Percentiles rank a stretch among this genome's conserved stretches.
phyloP scores from a whole-genome alignment of 306 rosid genomes.

The Canavalia ensiformis region DNA sequence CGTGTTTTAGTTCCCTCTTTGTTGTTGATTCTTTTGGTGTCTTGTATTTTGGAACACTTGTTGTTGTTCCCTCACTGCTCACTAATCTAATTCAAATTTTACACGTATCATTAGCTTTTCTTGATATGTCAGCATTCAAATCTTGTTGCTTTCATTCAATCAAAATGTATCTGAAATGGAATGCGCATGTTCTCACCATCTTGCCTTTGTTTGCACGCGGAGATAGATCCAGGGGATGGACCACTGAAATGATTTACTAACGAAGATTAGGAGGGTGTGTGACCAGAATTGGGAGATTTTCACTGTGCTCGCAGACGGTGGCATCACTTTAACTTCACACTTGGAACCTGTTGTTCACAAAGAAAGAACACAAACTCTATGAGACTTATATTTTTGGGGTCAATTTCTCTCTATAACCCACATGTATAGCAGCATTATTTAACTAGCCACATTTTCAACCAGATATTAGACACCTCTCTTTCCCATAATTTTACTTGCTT shows the following conservation, averaged over 20 bases:
- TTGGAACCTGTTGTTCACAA: too few species aligned
- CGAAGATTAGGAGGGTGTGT: background rate
- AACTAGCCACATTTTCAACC: too few species aligned
- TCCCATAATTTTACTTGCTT: too few species aligned
- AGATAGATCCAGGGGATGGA: background rate
- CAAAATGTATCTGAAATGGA: background rate
- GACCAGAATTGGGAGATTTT: background rate
- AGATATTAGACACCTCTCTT: too few species aligned
- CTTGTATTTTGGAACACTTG: conserved; percentile 39
- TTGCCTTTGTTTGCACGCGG: background rate
- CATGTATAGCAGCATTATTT: too few species aligned
- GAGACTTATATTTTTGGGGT: too few species aligned
- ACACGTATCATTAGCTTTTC: conserved; percentile 7
- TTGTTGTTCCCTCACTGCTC: conserved; percentile 16
- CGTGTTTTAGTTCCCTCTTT: conserved; percentile 69
- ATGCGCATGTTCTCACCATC: conserved; percentile 3
- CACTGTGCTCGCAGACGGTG: too few species aligned
- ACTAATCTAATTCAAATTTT: conserved; percentile 46
- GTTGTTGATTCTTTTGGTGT: conserved; percentile 35
- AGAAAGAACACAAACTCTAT: too few species aligned
- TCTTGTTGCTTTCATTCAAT: too few species aligned
- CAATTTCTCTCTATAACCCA: too few species aligned
- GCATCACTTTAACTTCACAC: too few species aligned
- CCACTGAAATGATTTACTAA: background rate
- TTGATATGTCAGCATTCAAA: background rate